These are phyloP conservation scores for Xerocomellus amylosporus DNA, from an alignment of 768 basidiomycete species.

Conservation along the genomic window DNA sequence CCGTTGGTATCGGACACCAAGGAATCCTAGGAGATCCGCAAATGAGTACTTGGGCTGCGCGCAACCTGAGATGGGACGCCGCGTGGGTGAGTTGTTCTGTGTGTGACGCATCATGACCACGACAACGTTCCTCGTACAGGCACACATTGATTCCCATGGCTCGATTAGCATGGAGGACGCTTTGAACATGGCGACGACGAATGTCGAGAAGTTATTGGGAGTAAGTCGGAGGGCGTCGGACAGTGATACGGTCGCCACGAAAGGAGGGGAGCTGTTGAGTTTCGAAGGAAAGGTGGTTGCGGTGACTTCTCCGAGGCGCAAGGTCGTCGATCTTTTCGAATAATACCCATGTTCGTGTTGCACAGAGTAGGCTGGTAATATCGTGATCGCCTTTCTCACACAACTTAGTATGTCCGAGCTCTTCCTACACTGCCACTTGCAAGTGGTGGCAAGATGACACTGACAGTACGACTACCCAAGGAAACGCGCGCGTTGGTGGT, in stretches of 20 bases:
- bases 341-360: not conserved
- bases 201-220: conserved; percentile 44
- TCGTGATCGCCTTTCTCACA: too few species aligned
- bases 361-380: not conserved
- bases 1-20: conserved; percentile 53
- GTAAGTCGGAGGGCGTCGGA: conserved; percentile 17
- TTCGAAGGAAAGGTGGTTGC: conserved; percentile 46
- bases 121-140: conserved; percentile 21
- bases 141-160: conserved; percentile 37
- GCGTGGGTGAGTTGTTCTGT: conserved; percentile 80
- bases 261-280: conserved; percentile 39
- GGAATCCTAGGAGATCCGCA: conserved; percentile 51
- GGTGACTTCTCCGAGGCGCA: conserved; percentile 37
- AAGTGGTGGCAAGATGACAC: not conserved
- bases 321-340: conserved; percentile 37
- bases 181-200: conserved; percentile 39
- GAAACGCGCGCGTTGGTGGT: conserved; percentile 50
- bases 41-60: conserved; percentile 82
- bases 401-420: too few species aligned
- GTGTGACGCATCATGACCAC: not conserved
- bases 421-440: not conserved
- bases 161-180: conserved; percentile 39
- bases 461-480: conserved; percentile 33
- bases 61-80: conserved; percentile 83
- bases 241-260: conserved; percentile 41